Evolutionary conservation across 1,139 yeast genomes (phyloP).

Genomic region (Suhomyces panamericanus): DNA sequence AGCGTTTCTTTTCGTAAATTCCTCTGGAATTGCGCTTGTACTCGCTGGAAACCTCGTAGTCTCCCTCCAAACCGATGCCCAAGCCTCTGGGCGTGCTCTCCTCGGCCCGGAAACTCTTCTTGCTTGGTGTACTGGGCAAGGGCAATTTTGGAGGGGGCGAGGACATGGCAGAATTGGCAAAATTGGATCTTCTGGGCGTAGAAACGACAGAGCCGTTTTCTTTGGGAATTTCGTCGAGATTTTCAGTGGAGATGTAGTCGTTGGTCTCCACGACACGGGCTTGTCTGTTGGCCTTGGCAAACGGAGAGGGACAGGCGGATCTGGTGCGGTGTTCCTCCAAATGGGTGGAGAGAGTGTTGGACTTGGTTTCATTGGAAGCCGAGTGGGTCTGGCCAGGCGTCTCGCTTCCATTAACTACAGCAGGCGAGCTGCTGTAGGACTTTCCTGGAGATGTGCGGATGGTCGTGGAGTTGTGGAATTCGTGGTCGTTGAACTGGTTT

Average conservation of each 20-base stretch:
- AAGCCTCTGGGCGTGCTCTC: constrained; percentile 37
- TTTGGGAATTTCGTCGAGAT: constrained; percentile 19
- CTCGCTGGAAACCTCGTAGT: constrained; percentile 19
- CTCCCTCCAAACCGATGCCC: constrained; percentile 39
- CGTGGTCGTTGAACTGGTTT: constrained; percentile 39
- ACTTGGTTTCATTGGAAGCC: constrained; percentile 5
- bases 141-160: constrained; percentile 42
- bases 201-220: constrained; percentile 9
- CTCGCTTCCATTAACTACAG: neutral
- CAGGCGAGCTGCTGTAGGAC: constrained; percentile 5
- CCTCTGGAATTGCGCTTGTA: constrained; percentile 7
- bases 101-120: constrained; percentile 13
- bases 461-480: constrained; percentile 27
- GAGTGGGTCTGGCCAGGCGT: constrained; percentile 4
- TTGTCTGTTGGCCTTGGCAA: constrained; percentile 47
- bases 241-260: constrained; percentile 27
- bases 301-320: constrained; percentile 40
- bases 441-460: constrained; percentile 9
- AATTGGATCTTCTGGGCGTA: constrained; percentile 21
- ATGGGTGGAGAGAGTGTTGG: constrained; percentile 15
- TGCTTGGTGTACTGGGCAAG: constrained; percentile 26
- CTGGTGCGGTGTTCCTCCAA: constrained; percentile 23
- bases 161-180: constrained; percentile 13
- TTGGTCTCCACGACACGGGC: constrained; percentile 48
- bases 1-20: constrained; percentile 8